Evolutionary conservation across 1,284 basidiomycete species (phyloP), one percentile per base, ranked within the genome.

Genomic region (Ustilago trichophora): DNA sequence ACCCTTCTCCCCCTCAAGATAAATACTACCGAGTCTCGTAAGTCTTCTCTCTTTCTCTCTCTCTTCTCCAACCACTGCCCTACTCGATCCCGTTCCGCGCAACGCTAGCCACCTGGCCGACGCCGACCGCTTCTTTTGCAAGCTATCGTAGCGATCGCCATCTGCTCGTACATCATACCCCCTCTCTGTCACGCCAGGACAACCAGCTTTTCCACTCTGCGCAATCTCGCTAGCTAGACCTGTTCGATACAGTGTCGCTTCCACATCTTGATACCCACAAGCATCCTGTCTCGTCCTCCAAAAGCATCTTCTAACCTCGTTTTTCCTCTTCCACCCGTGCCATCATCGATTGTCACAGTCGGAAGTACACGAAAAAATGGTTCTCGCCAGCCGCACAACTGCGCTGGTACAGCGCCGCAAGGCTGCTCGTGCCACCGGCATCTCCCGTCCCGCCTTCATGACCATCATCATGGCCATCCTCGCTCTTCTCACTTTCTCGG

Each of bases 381-480:
- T 60, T 43, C 35, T 36, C 29, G 44, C 66, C 55, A 59, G 45
- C 26, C 54, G 55, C 55, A 54, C 59, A 63, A 56, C 54, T 44
- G 51, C 55, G 55, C 37, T 53, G 55, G 66, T 45, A 46, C 59
- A 63, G 54, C 59, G 59, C 57, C 59, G 66, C 29, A 46, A 49
- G 55, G 65, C 54, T 29, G 54, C 58, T 54, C 64, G 64, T 60
- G 56, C 57, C 45, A 58, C 49, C 48, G 46, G 55, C 65, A 49
- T 46, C 18, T 62, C 62, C n/a, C 49, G 65, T 8, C 57, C 68
- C 29, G 62, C 69, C 36, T 52, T 75, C 38, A 55, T 74, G 60
- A 68, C 64, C 45, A 60, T 76, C 51, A 34, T 75, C 50, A 68
- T 76, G 62, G 73, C 74, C 34, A 53, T 76, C 51, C 26, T 76